These are phyloP conservation scores for Boletus sensibilis DNA, from an alignment of 768 basidiomycete genomes.

Conservation along the genomic window DNA sequence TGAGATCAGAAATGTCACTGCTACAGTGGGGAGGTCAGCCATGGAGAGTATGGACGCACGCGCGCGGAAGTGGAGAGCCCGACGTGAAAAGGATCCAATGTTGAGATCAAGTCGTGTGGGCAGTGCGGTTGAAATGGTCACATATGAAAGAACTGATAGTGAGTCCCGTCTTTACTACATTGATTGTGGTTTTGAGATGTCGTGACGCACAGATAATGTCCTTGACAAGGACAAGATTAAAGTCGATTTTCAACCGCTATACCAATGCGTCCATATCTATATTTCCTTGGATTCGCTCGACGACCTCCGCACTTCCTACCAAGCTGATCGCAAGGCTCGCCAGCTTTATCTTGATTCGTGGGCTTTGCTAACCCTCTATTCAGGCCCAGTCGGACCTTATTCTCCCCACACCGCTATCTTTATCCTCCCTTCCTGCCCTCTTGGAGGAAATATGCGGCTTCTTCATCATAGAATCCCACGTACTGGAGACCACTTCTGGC, in stretches of 20 bases:
- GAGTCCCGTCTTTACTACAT: conserved; percentile 33
- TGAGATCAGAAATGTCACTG: conserved; percentile 87
- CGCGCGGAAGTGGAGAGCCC: conserved; percentile 75
- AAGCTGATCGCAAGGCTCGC: conserved; percentile 89
- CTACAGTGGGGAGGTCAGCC: conserved; percentile 81
- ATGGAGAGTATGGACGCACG: conserved; percentile 88
- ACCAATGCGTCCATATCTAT: conserved; percentile 97
- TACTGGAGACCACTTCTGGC: conserved; percentile 80
- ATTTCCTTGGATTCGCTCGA: conserved; percentile 86
- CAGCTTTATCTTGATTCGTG: neutral
- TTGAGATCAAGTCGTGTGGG: conserved; percentile 77
- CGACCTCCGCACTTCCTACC: conserved; percentile 88
- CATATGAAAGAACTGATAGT: conserved; percentile 95
- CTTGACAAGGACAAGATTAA: conserved; percentile 86
- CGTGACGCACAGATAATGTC: conserved; percentile 63
- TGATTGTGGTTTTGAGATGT: conserved; percentile 8
- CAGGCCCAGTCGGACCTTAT: conserved; percentile 98
- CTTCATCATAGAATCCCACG: conserved; percentile 94
- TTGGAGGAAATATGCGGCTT: conserved; percentile 96
- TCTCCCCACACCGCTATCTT: conserved; percentile 68
- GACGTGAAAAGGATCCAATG: conserved; percentile 82
- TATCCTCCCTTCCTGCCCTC: conserved; percentile 67
- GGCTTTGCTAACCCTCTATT: conserved; percentile 14
- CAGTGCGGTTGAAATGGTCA: conserved; percentile 88
- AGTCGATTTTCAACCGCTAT: conserved; percentile 93